Base-by-base conservation (phyloP, 2,329 filamentous ascomycete species). In the Stagonosporopsis vannaccii region DNA sequence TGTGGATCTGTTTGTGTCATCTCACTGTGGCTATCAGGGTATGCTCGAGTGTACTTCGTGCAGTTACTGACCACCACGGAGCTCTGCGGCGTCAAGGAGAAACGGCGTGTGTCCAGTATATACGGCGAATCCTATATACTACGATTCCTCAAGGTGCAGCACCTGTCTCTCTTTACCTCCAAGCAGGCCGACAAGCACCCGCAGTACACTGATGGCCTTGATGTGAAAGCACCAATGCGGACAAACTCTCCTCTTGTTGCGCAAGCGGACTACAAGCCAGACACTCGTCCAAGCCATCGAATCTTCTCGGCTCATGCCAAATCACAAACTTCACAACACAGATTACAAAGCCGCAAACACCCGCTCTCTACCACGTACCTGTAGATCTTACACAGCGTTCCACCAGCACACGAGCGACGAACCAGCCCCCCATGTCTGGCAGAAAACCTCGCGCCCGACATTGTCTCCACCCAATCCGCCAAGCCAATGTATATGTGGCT, bases 351-450 rank as follows among this genome's bases (percentile, higher is more conserved):
- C 52, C 52, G 52, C 46, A 55, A 40, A 28, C 46, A 41, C 13
- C 45, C 52, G 46, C 40, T 45, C 40, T 28, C n/a, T 40, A 40
- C 28, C 40, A 39, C 15, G 52, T 48, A 45, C 30, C 51, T 45
- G 52, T 45, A 45, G 33, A 55, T 55, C 52, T 50, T 50, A 50
- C 52, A 45, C 25, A 50, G 32, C 13, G 7, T n/a, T 39, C 51
- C 45, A 43, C 39, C 39, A 30, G 17, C 35, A 35, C 22, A 30
- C 20, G 19, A 39, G 25, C 23, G 9, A 20, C 20, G 4, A 13
- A 28, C 52, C 33, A 50, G 52, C 45, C 45, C 7, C 33, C 45
- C 45, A 26, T 45, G 52, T 26, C 33, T 50, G 52, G 52, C 52
- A 55, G 52, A 55, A 55, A 50, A 32, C 13, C 19, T 39, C 33